Conservation (phyloP, 371 early-diverging fungal genomes). For the Dichotomocladium elegans region DNA sequence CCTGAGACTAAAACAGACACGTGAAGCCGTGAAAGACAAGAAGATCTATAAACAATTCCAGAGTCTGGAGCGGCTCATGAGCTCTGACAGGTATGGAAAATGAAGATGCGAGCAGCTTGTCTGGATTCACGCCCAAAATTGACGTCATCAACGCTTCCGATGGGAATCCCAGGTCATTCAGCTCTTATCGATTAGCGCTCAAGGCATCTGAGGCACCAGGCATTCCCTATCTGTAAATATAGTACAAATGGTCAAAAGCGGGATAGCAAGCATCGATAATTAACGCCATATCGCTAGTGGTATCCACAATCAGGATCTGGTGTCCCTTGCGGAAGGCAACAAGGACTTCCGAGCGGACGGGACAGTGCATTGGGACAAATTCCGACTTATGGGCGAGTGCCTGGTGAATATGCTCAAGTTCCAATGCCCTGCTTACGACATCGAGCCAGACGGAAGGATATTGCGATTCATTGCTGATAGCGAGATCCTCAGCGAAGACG, state of each 20-base stretch:
- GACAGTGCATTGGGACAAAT: slow-evolving; percentile 61
- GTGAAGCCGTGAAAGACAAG: slow-evolving; percentile 44
- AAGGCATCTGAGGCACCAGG: slow-evolving; percentile 50
- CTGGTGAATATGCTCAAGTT: slow-evolving; percentile 48
- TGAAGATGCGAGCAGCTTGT: no score
- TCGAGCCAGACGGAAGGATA: slow-evolving; percentile 14
- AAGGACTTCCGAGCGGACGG: slow-evolving; percentile 53
- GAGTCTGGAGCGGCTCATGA: slow-evolving; percentile 63
- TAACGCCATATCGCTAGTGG: slow-evolving; percentile 38
- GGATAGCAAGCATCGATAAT: no score
- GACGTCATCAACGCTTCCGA: not conserved
- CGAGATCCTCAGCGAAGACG: slow-evolving; percentile 21
- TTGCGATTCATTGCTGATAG: slow-evolving; percentile 16
- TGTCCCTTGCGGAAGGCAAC: slow-evolving; percentile 58
- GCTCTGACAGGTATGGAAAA: slow-evolving; percentile 42
- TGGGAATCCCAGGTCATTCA: slow-evolving; percentile 58
- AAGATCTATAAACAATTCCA: slow-evolving; percentile 53
- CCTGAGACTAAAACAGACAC: slow-evolving; percentile 53
- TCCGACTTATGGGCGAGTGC: slow-evolving; percentile 53
- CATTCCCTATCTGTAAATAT: slow-evolving; percentile 59
- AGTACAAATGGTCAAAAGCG: no score
- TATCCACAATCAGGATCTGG: slow-evolving; percentile 52
- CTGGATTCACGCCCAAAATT: no score
- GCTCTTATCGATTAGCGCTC: slow-evolving; percentile 58
- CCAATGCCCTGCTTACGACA: slow-evolving; percentile 32